These are phyloP conservation scores for Ophiostoma himal-ulmi DNA, from an alignment of 2,329 filamentous ascomycete species.

Conservation along the genomic window DNA sequence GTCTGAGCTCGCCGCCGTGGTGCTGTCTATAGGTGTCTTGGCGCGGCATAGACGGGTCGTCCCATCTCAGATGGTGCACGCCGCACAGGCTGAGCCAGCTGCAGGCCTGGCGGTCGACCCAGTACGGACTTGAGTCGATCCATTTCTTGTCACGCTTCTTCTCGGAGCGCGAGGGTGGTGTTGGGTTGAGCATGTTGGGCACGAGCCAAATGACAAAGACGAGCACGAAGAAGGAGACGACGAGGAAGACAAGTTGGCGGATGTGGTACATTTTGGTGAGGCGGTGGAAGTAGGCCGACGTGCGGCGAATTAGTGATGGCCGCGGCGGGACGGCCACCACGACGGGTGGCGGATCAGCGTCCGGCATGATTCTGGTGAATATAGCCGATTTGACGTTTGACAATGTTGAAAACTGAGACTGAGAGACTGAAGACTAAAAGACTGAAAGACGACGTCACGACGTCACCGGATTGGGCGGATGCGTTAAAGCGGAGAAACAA, in stretches of 20 bases:
- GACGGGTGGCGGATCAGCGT: background rate
- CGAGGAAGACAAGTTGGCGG: conserved; percentile 40
- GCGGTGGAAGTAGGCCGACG: background rate
- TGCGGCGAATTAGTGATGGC: conserved; percentile 18
- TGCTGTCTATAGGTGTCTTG: conserved; percentile 15
- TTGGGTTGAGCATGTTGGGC: conserved; percentile 55
- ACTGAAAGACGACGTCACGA: conserved; percentile 5
- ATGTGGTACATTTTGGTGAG: conserved; percentile 41
- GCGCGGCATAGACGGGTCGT: conserved; percentile 43
- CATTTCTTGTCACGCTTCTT: conserved; percentile 58
- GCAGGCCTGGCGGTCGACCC: conserved; percentile 69
- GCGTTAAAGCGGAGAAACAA: background rate
- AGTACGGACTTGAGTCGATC: conserved; percentile 66
- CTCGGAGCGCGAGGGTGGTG: conserved; percentile 56
- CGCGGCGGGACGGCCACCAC: background rate
- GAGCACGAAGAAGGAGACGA: conserved; percentile 32
- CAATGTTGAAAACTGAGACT: background rate
- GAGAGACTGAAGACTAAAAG: too few relatives aligned
- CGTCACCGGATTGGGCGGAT: conserved; percentile 10
- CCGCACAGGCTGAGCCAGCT: conserved; percentile 76
- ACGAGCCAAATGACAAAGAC: conserved; percentile 47
- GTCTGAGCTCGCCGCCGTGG: conserved; percentile 26
- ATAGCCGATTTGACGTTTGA: background rate
- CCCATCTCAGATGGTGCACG: conserved; percentile 62
- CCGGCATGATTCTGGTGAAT: background rate